Evolutionary conservation across 2,329 filamentous ascomycete genomes (phyloP), one percentile per base, ranked within the genome.

Genomic region (Pseudonectria foliicola): DNA sequence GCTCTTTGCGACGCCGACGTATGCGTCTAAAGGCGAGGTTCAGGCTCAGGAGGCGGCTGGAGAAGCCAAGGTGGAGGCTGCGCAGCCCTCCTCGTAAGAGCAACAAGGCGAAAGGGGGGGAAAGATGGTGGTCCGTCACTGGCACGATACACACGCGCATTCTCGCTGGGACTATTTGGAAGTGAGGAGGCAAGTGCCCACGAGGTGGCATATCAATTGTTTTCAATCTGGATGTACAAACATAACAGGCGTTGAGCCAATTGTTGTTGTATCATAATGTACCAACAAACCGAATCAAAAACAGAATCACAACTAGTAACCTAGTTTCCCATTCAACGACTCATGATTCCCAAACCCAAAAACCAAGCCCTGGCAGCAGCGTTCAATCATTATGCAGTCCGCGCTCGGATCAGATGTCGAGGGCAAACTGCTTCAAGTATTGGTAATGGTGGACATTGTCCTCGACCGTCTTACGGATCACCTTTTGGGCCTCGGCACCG

Each of bases 401-500:
- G 18, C 18, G 18, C 14, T 40, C 13, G 41, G 28, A 44, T 40
- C 13, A 44, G 28, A 44, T 44, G 33, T 38, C 30, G 16, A 53
- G 39, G 16, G 50, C 49, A 47, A 86, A 92, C 51, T 77, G 72
- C 72, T 84, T 89, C 60, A 92, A 64, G 56, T 89, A 87, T 61
- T 90, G 82, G 58, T 92, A 92, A 55, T 87, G 73, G 33, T 71
- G 67, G 31, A 85, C 64, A 52, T 87, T 89, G 35, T 73, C 79
- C 41, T 85, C 72, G 25, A 89, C 85, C 10, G 74, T 80, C 49
- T 78, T 67, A 40, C 79, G 68, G 53, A 92, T 90, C 30, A 80
- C 57, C 55, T 76, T 78, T 37, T 81, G 78, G 10, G 69, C 83
- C 52, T 87, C 73, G 30, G 79, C 71, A 24, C 85, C 85, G 51